Evolutionary conservation across 225 moss, liverwort and hornwort species (phyloP).

Genomic region (Marchantia paleacea): DNA sequence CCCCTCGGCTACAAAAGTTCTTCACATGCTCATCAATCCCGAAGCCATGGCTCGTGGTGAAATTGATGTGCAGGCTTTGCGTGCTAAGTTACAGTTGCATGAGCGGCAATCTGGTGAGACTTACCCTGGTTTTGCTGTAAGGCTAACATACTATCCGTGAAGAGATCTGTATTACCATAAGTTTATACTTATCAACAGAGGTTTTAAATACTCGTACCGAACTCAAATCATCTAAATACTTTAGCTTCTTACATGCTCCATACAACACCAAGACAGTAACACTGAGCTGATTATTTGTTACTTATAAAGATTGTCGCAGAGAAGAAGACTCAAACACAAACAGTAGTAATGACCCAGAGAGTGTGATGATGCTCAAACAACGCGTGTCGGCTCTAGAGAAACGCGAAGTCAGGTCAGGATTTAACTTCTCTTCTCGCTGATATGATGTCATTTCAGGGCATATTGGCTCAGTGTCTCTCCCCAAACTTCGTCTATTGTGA

Average conservation of each 20-base stretch:
- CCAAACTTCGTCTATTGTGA: background rate
- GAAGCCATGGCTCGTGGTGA: slow-evolving; percentile 44
- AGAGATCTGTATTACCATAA: too few relatives aligned
- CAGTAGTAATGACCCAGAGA: slow-evolving; percentile 38
- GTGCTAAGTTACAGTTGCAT: slow-evolving; percentile 36
- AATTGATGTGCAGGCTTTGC: slow-evolving; percentile 37
- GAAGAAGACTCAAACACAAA: slow-evolving; percentile 21
- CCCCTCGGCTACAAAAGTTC: slow-evolving; percentile 68
- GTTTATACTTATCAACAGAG: too few relatives aligned
- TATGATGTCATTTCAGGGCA: background rate
- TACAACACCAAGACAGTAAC: background rate
- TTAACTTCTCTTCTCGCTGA: background rate
- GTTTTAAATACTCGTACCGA: too few relatives aligned
- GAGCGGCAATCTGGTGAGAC: slow-evolving; percentile 32
- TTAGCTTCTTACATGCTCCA: too few relatives aligned
- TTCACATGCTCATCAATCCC: slow-evolving; percentile 73
- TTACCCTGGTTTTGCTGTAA: background rate
- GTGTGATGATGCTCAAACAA: slow-evolving; percentile 61
- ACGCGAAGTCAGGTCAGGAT: slow-evolving; percentile 73
- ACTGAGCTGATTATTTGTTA: background rate
- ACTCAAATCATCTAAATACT: too few relatives aligned
- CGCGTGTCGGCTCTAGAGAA: slow-evolving; percentile 88
- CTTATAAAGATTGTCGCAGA: slow-evolving; percentile 38
- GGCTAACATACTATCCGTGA: too few relatives aligned
- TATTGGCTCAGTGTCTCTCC: background rate